Evolutionary conservation across 1,139 yeast species (phyloP).

Genomic region (Geotrichum aggregatum): DNA sequence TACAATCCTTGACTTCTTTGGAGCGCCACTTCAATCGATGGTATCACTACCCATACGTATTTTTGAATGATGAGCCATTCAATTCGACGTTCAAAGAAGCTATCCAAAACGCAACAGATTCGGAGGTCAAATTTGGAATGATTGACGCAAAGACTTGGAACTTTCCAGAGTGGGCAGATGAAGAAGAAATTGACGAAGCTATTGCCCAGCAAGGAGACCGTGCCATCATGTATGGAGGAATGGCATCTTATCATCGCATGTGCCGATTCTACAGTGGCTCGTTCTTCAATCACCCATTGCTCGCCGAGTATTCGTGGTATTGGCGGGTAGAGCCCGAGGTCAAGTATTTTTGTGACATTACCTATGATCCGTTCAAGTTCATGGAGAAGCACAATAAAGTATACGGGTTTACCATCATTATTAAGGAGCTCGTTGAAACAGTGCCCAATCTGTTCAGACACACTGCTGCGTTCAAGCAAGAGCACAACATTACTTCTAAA

Average conservation of each 20-base stretch:
- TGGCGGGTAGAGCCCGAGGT: slow-evolving; percentile 95
- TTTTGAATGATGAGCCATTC: slow-evolving; percentile 75
- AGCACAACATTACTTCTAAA: slow-evolving; percentile 47
- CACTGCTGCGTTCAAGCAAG: slow-evolving; percentile 58
- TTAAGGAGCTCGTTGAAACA: slow-evolving; percentile 71
- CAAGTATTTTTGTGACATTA: slow-evolving; percentile 79
- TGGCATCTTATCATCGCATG: slow-evolving; percentile 68
- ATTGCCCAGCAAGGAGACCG: slow-evolving; percentile 73
- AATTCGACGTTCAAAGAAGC: slow-evolving; percentile 54
- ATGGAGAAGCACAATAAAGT: slow-evolving; percentile 67
- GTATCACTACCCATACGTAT: slow-evolving; percentile 86
- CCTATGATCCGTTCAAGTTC: slow-evolving; percentile 83
- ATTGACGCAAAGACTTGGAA: slow-evolving; percentile 56
- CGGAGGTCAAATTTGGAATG: slow-evolving; percentile 61
- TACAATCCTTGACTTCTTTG: slow-evolving; percentile 62
- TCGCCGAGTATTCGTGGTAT: slow-evolving; percentile 71
- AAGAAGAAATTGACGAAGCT: slow-evolving; percentile 47
- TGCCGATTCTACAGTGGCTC: slow-evolving; percentile 73
- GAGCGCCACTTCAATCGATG: slow-evolving; percentile 88
- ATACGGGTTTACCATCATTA: slow-evolving; percentile 77
- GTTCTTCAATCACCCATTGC: slow-evolving; percentile 67
- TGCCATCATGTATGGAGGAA: slow-evolving; percentile 73
- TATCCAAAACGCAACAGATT: slow-evolving; percentile 49
- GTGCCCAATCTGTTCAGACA: slow-evolving; percentile 74
- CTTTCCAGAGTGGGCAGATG: slow-evolving; percentile 44